Evolutionary conservation across 192 early-diverging fungal species (phyloP), one percentile per base, ranked within the genome.

Genomic region (Linnemannia exigua): DNA sequence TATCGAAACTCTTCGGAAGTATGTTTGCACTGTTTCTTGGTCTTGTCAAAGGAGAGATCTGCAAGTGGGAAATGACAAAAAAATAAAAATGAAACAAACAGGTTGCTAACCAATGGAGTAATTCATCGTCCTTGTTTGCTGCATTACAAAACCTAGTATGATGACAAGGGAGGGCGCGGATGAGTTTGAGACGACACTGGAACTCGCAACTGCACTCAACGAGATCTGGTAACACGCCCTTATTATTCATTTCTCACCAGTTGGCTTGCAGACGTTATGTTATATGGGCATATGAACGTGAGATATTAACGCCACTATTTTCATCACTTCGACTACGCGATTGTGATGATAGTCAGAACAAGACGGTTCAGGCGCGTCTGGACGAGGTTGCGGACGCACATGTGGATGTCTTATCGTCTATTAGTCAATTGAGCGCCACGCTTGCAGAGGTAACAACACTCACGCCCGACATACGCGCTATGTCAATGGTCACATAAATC

Each of bases 211-310:
- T 17, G 54, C 68, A 25, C 46, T 86, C 61, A 86, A 86, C 35
- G 84, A 86, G 70, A 86, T 86, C 17, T 86, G 84, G 84, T 86
- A 75, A 44, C 41, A 9, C n/a, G n/a, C n/a, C n/a, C n/a, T n/a
- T n/a, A n/a, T n/a, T n/a, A n/a, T n/a, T n/a, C n/a, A n/a, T n/a
- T n/a, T n/a, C n/a, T n/a, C n/a, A n/a, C n/a, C n/a, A n/a, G n/a
- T n/a, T n/a, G n/a, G n/a, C n/a, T 44, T 9, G 41, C 41, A 44
- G 3, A 6, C 41, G 41, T 9, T 44, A 44, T 44, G 41, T 44
- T n/a, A 44, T 44, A 44, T 9, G n/a, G n/a, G n/a, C n/a, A 9
- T 44, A 44, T 44, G 41, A 14, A 31, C 0, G 1, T 2, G 28
- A 15, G 58, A 33, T 63, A 63, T 31, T 63, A 28, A 63, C 58